These are phyloP conservation scores for Fusarium sacchari DNA, from an alignment of 2,329 filamentous ascomycete species.

Conservation along the genomic window DNA sequence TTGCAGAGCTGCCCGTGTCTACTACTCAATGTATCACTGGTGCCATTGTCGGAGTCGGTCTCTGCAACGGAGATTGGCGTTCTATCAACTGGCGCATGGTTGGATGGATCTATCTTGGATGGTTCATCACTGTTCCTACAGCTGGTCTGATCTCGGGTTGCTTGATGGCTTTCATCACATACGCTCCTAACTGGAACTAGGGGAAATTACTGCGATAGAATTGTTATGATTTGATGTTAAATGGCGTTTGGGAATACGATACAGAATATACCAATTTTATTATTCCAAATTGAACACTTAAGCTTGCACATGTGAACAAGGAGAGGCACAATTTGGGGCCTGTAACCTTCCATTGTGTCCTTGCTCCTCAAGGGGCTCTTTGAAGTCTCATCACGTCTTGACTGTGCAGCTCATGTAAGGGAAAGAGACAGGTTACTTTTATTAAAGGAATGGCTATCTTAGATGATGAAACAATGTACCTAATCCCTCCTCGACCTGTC, in stretches of 20 bases:
- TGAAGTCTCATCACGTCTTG: not conserved
- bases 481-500: slow-evolving; percentile 18
- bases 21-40: slow-evolving; percentile 74
- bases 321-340: not conserved
- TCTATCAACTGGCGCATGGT: slow-evolving; percentile 73
- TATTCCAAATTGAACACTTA: not conserved
- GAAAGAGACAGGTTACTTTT: slow-evolving; percentile 30
- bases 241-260: not conserved
- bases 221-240: not conserved
- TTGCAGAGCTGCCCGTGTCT: slow-evolving; percentile 66
- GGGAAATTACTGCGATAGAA: not conserved
- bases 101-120: slow-evolving; percentile 67
- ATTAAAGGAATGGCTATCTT: slow-evolving; percentile 36
- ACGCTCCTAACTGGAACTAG: slow-evolving; percentile 62
- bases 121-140: slow-evolving; percentile 69
- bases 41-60: slow-evolving; percentile 69
- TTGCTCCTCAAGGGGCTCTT: not conserved
- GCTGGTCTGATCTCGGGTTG: slow-evolving; percentile 67
- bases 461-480: slow-evolving; percentile 25
- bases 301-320: not conserved
- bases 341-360: no score
- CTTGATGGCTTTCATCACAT: slow-evolving; percentile 70
- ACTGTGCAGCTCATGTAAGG: not conserved
- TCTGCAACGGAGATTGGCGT: slow-evolving; percentile 67
- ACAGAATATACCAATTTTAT: slow-evolving; percentile 3